phyloP scores from a whole-genome alignment of 106 monocot genomes.

The Allium sativum region DNA sequence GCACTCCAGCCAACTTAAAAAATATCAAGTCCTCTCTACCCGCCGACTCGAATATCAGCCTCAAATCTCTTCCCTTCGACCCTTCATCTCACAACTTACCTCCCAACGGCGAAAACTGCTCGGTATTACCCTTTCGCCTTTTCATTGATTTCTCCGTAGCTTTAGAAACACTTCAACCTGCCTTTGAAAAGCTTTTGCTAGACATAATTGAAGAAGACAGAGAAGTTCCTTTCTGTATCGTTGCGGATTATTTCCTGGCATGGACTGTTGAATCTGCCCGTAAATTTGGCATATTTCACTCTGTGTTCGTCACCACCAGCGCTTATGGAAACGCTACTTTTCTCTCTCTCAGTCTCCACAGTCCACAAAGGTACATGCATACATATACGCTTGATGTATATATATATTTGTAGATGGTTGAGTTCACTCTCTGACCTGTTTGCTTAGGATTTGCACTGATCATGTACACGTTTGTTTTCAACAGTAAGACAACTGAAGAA shows the following conservation, averaged over 20 bases:
- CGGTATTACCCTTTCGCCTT: slow-evolving; percentile 10
- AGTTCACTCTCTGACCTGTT: too few species aligned
- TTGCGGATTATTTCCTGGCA: slow-evolving; percentile 24
- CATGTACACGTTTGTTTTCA: too few species aligned
- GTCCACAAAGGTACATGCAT: slow-evolving; percentile 6
- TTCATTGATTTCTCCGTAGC: neutral
- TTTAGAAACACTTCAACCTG: slow-evolving; percentile 5
- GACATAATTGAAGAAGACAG: neutral
- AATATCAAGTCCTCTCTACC: slow-evolving; percentile 3
- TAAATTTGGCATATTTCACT: slow-evolving; percentile 17
- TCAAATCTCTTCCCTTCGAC: slow-evolving; percentile 24
- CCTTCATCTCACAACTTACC: slow-evolving; percentile 23
- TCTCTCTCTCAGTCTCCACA: slow-evolving; percentile 18
- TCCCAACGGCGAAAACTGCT: slow-evolving; percentile 28
- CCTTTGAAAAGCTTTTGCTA: slow-evolving; percentile 5
- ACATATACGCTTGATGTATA: neutral
- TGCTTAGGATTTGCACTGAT: too few species aligned
- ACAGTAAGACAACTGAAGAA: too few species aligned
- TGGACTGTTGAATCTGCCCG: slow-evolving; percentile 26
- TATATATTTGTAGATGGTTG: too few species aligned
- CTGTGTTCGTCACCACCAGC: slow-evolving; percentile 21
- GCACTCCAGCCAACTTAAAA: slow-evolving; percentile 32
- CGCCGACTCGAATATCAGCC: slow-evolving; percentile 11
- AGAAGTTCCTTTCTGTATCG: neutral
- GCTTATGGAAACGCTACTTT: slow-evolving; percentile 26